A percentile compares a stretch with the other conserved stretches of the same genome.
These are phyloP conservation scores for Plasmodium billcollinsi DNA, from an alignment of 169 alveolate genomes.

Conservation along the genomic window DNA sequence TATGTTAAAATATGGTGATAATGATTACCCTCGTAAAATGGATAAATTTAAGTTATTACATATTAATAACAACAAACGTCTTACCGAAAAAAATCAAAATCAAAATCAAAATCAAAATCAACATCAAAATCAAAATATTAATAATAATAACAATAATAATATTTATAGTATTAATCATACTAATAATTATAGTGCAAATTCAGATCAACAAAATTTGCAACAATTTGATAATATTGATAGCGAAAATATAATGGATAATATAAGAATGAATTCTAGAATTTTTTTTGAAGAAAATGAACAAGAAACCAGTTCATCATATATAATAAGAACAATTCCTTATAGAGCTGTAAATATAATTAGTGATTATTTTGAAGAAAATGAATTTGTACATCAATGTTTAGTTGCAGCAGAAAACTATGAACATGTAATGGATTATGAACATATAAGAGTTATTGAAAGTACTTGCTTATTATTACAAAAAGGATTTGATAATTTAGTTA, in stretches of 20 bases:
- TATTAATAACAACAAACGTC: constrained; percentile 9
- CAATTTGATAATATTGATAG: too few species aligned
- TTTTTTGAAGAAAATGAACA: constrained; percentile 69
- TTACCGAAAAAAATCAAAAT: neutral
- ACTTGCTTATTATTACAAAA: constrained; percentile 48
- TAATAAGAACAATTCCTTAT: constrained; percentile 32
- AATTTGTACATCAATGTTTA: constrained; percentile 70
- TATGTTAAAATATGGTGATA: constrained; percentile 89
- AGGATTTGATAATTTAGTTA: constrained; percentile 71
- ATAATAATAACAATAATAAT: neutral
- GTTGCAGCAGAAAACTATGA: constrained; percentile 39
- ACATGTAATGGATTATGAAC: constrained; percentile 77
- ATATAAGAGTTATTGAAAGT: constrained; percentile 75
- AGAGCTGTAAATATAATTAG: constrained; percentile 59
- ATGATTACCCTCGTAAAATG: constrained; percentile 81
- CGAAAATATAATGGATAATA: constrained; percentile 46
- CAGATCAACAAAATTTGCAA: too few species aligned
- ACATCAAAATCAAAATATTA: neutral
- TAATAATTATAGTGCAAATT: too few species aligned
- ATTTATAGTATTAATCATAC: too few species aligned
- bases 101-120: constrained; percentile 8
- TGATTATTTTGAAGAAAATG: constrained; percentile 76
- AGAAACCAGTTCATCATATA: constrained; percentile 16
- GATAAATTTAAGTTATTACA: constrained; percentile 34
- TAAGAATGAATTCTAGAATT: constrained; percentile 33